Percentiles rank a stretch among this genome's conserved stretches.
Evolutionary conservation across 768 basidiomycete genomes (phyloP).

Genomic region (Rhizopogon vesiculosus): DNA sequence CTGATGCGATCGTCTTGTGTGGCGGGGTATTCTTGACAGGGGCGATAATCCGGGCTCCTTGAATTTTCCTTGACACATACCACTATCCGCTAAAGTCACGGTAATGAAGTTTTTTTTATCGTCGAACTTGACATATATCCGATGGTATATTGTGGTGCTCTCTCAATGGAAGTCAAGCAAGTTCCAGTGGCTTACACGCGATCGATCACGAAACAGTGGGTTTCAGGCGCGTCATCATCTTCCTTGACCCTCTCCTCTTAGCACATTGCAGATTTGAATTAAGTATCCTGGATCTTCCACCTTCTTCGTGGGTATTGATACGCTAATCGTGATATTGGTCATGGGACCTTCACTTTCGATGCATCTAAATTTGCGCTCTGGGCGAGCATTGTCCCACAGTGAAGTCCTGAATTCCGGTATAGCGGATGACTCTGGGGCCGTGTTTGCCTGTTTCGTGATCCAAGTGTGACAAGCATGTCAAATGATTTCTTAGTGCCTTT

Average conservation of each 20-base stretch:
- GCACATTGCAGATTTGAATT: not conserved
- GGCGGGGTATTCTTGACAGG: conserved; percentile 11
- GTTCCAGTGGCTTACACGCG: not conserved
- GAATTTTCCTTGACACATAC: not conserved
- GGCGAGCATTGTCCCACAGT: not conserved
- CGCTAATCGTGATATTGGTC: not conserved
- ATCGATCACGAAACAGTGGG: not conserved
- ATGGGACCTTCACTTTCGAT: not conserved
- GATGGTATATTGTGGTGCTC: no score
- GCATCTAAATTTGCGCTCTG: not conserved
- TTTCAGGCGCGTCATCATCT: not conserved
- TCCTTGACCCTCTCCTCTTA: not conserved
- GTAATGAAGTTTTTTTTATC: conserved; percentile 17
- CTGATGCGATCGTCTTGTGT: conserved; percentile 20
- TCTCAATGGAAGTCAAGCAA: not conserved
- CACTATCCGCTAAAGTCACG: conserved; percentile 8
- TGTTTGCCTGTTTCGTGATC: not conserved
- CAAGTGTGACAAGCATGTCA: not conserved
- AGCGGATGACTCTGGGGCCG: not conserved
- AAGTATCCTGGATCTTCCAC: not conserved
- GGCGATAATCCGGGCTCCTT: conserved; percentile 1
- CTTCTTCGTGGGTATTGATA: not conserved
- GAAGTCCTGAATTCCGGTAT: not conserved
- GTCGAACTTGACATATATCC: not conserved
- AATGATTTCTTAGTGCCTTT: not conserved